These are phyloP conservation scores for Picochlorum costavermella DNA, from an alignment of 139 green algal genomes.

Conservation along the genomic window DNA sequence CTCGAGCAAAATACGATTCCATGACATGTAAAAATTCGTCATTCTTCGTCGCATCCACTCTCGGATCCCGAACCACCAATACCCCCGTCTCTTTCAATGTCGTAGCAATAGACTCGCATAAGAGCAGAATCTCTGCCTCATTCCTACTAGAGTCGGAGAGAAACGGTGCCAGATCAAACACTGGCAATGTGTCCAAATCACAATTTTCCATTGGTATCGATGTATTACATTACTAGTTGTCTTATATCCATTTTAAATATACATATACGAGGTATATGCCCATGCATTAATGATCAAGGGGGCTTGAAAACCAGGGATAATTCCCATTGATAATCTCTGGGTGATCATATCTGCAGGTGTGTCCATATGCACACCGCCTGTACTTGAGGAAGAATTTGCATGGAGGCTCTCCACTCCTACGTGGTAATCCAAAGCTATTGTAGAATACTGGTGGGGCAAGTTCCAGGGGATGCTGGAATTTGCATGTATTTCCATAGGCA, in stretches of 20 bases:
- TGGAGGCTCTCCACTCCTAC: constrained; percentile 25
- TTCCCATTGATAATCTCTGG: constrained; percentile 9
- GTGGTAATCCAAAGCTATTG: constrained; percentile 37
- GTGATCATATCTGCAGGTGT: constrained; percentile 37
- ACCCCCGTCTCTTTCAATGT: constrained; percentile 39
- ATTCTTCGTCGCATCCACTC: constrained; percentile 50
- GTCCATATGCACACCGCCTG: constrained; percentile 25
- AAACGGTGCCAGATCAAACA: constrained; percentile 29
- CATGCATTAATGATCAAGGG: too few species aligned
- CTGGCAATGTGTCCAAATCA: not conserved
- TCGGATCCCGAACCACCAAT: constrained; percentile 65
- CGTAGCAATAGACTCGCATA: constrained; percentile 34
- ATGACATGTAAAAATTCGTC: constrained; percentile 73
- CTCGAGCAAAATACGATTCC: constrained; percentile 75
- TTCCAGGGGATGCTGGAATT: constrained; percentile 39
- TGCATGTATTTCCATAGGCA: constrained; percentile 42
- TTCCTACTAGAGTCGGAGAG: not conserved
- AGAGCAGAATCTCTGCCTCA: constrained; percentile 7
- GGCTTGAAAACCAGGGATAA: too few species aligned
- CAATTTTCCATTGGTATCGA: too few species aligned
- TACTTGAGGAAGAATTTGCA: constrained; percentile 38
- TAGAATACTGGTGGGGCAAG: constrained; percentile 25
- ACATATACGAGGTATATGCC: too few species aligned
- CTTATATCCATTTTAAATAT: too few species aligned
- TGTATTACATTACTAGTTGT: too few species aligned